Base-by-base conservation (phyloP, 345 rosid genomes). In the Acer saccharum region DNA sequence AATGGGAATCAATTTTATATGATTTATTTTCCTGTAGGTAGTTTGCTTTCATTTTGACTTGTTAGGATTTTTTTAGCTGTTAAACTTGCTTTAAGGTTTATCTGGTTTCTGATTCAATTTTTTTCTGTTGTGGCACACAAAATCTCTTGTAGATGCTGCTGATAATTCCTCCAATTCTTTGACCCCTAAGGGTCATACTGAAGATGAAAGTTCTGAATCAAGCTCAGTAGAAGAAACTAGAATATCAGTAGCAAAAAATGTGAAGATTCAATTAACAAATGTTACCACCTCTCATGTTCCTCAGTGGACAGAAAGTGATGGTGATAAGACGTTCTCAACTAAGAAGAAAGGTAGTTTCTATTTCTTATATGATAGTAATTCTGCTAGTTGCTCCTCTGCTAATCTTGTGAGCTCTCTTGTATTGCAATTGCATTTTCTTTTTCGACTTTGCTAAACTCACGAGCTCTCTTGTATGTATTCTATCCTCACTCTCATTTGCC, bases 301-400 rank as follows among this genome's bases (percentile, higher is more conserved):
- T 35, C 75, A 70, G 68, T 77, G 62, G 66, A 72, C 81, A 60
- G 74, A 68, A 73, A 69, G 29, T 52, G 66, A 71, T 46, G 76
- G 58, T 61, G 71, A 71, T 18, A 61, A 16, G 63, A 50, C 52
- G 23, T 54, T 73, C 20, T 84, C 84, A 71, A 62, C 87, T 73
- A 72, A 72, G 64, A 71, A 25, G 35, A 82, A 80, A 89, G 90
- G 90, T 86, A 77, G 12, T 21, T 41, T 75, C 7, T 39, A 7
- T 23, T 64, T 65, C 18, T 61, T 23, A 46, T 48, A 29, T 17
- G 14, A 46, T 3, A 17, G 62, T n/a, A 48, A 17, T 4, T 25
- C 27, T 63, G 10, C 44, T 73, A 43, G 25, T 62, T 13, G 25
- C 43, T 46, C n/a, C 46, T 46, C 46, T 16, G 62, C 21, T 63